Base-by-base conservation (phyloP, 1,139 yeast genomes). In the Candida albicans region DNA sequence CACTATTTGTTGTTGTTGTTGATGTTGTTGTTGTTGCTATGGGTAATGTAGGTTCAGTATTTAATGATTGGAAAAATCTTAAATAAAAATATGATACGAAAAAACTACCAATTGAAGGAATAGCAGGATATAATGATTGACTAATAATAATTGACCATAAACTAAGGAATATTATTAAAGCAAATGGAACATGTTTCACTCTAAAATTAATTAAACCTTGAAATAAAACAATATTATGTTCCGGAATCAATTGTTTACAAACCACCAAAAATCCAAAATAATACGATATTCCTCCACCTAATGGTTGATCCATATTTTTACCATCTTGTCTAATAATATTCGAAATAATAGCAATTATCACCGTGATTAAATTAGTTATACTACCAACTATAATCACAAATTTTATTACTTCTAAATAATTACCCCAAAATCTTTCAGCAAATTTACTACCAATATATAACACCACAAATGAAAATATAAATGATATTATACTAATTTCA, bases 201-300 rank as follows among this genome's bases (percentile, higher is more conserved):
- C 96, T 77, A 49, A 85, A 75, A 53, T 84, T 81, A 46, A 86
- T 62, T 22, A 75, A 59, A 0, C 89, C 84, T 44, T 80, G 75
- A 58, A 86, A 81, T 34, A 90, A 65, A 25, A 80, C 79, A 44
- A 89, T 76, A 44, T 88, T 83, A 58, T 89, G 95, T 59, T 91
- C 97, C 5, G 97, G 97, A 28, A 87, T 81, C 53, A 88, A 70
- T 63, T 91, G 97, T 63, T 89, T 90, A 60, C 89, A 80, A 8
- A 90, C 95, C 30, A 91, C 96, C 46, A 90, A 67, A 53, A 87
- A 85, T 2, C 89, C 93, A 57, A 87, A 71, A 50, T 86, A 73
- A 47, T 88, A 68, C 1, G 89, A 82, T 35, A 82, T 76, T 15
- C 89, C 83, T 0, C 96, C 97, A 44, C 87, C 87, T 41, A 84